phyloP scores from a whole-genome alignment of 192 early-diverging fungal species.

The Coemansia aciculifera region DNA sequence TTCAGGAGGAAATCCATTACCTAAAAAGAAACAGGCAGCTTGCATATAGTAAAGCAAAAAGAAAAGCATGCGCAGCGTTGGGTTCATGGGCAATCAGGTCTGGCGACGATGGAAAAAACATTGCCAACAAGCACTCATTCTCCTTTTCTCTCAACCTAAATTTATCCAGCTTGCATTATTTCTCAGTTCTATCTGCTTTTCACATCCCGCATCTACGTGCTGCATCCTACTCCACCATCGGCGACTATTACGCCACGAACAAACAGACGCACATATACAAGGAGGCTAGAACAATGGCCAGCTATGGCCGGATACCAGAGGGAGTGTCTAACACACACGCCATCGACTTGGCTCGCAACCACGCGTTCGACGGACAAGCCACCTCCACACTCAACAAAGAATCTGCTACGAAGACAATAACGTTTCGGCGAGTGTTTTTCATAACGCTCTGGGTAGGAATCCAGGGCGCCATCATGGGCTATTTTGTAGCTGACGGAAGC shows the following conservation, averaged over 20 bases:
- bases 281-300: background rate
- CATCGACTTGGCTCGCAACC: conserved; percentile 24
- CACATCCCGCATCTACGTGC: background rate
- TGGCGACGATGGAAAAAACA: background rate
- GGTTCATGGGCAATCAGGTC: background rate
- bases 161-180: background rate
- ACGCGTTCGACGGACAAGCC: conserved; percentile 33
- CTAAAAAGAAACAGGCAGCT: background rate
- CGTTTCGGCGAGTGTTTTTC: conserved; percentile 39
- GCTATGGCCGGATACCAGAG: background rate
- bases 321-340: conserved; percentile 6
- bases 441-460: conserved; percentile 57
- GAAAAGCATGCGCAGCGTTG: background rate
- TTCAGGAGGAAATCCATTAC: background rate
- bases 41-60: background rate
- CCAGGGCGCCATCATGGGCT: conserved; percentile 56
- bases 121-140: background rate
- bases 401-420: conserved; percentile 13
- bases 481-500: conserved; percentile 50
- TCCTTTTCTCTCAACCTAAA: background rate
- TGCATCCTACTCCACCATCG: background rate
- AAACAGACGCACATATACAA: background rate
- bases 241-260: background rate
- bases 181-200: background rate
- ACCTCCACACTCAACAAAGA: background rate